These are phyloP conservation scores for Coemansia interrupta DNA, from an alignment of 192 early-diverging fungal genomes.

Conservation along the genomic window DNA sequence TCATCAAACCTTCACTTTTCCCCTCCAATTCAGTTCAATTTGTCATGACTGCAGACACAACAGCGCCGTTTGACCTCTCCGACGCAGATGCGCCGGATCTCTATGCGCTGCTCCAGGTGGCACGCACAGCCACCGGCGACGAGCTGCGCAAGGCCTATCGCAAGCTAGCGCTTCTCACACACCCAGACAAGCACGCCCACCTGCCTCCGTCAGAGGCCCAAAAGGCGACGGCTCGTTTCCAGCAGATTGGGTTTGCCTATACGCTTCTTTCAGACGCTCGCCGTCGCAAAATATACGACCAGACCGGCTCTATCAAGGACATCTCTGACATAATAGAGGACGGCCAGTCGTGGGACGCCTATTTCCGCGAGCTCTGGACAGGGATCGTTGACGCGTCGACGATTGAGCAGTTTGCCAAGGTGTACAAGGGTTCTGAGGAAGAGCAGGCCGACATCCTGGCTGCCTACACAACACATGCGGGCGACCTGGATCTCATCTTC, in stretches of 20 bases:
- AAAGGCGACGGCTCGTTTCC: slow-evolving; percentile 64
- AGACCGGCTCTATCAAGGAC: slow-evolving; percentile 64
- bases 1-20: background rate
- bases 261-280: slow-evolving; percentile 65
- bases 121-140: slow-evolving; percentile 63
- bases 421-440: slow-evolving; percentile 75
- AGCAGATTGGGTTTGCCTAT: slow-evolving; percentile 73
- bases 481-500: slow-evolving; percentile 70
- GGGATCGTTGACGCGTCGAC: slow-evolving; percentile 69
- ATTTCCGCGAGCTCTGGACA: slow-evolving; percentile 73
- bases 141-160: slow-evolving; percentile 94
- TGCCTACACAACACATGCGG: slow-evolving; percentile 62
- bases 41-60: slow-evolving; percentile 21
- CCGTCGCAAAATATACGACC: slow-evolving; percentile 66
- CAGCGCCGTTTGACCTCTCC: slow-evolving; percentile 18
- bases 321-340: slow-evolving; percentile 47
- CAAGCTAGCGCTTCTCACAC: slow-evolving; percentile 74
- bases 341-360: slow-evolving; percentile 75
- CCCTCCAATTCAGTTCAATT: background rate
- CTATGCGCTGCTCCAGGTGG: slow-evolving; percentile 78
- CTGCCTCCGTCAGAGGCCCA: slow-evolving; percentile 18
- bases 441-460: slow-evolving; percentile 67
- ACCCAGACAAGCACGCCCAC: slow-evolving; percentile 88
- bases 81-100: slow-evolving; percentile 60
- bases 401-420: slow-evolving; percentile 67